Evolutionary conservation across 129 eudicot species (phyloP).

Genomic region (Oenanthe sinensis): DNA sequence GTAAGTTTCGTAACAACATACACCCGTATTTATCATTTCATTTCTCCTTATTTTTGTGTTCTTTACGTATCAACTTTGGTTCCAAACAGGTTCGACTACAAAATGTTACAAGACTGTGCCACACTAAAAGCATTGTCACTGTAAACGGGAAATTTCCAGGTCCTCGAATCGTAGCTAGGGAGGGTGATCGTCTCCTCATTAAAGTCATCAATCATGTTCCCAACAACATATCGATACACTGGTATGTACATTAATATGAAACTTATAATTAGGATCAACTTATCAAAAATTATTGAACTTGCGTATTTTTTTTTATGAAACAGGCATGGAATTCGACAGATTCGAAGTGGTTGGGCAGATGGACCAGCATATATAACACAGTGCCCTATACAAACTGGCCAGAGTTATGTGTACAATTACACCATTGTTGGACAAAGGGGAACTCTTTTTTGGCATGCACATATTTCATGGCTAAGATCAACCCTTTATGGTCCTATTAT

Average conservation of each 20-base stretch:
- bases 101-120: not conserved
- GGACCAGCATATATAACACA: conserved; percentile 4
- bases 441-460: conserved; percentile 7
- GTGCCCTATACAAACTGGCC: conserved; percentile 9
- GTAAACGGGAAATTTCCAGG: conserved; percentile 2
- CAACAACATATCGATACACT: not conserved
- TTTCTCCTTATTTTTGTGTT: not conserved
- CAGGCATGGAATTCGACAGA: conserved; percentile 3
- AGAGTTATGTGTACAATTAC: not conserved
- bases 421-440: conserved; percentile 6
- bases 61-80: not conserved
- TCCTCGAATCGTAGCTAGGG: conserved; percentile 3
- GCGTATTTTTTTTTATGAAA: not conserved
- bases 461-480: conserved; percentile 5
- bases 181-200: not conserved
- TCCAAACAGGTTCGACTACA: not conserved
- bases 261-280: not conserved
- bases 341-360: conserved; percentile 2
- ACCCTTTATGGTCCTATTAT: not conserved
- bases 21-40: not conserved
- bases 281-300: not conserved
- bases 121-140: not conserved
- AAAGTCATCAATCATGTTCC: conserved; percentile 3
- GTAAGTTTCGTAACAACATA: not conserved
- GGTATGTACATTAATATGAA: not conserved